Base-by-base conservation (phyloP, 331 rosid genomes). In the Cydonia oblonga region DNA sequence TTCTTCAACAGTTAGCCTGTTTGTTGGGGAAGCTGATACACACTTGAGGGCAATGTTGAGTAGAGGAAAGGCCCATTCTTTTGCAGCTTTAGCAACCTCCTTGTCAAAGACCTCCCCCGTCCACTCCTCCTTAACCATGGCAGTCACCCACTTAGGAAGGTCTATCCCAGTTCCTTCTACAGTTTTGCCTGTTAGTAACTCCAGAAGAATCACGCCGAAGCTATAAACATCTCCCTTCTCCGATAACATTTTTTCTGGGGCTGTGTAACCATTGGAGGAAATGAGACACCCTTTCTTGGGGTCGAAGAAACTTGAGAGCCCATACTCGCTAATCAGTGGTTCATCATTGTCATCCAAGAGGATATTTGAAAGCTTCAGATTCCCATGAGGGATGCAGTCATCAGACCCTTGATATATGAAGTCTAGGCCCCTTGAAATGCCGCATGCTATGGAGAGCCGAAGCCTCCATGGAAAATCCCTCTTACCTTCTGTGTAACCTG, bases 111-210 rank as follows among this genome's bases (percentile, higher is more conserved):
- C 96, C 52, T 92, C 96, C 1, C 90, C 96, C 4, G 96, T 90
- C 96, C 98, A 88, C 76, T 92, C 92, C 70, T 90, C 96, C 23
- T 81, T 85, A 46, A 90, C 88, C 80, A 86, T 90, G 61, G 96
- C 86, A 62, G 78, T 83, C 2, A 90, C 96, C 96, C 96, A 92
- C 76, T 84, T 90, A 2, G 92, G 87, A 40, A 92, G 89, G 80
- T 88, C 95, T 51, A 90, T 81, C 23, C 87, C 77, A 13, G 73
- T 80, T 5, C 44, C 75, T 59, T 89, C 96, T 22, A 79, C 85
- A 62, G 85, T 82, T 76, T 87, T 89, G 5, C 93, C 86, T 6
- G 96, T 90, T 40, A 90, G 71, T 4, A 90, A 23, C 76, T 88
- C 96, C 4, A 84, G 57, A 6, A 88, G 84, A 46, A 88, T 85